Conservation (phyloP, 306 rosid genomes). For the Gleditsia sinensis region DNA sequence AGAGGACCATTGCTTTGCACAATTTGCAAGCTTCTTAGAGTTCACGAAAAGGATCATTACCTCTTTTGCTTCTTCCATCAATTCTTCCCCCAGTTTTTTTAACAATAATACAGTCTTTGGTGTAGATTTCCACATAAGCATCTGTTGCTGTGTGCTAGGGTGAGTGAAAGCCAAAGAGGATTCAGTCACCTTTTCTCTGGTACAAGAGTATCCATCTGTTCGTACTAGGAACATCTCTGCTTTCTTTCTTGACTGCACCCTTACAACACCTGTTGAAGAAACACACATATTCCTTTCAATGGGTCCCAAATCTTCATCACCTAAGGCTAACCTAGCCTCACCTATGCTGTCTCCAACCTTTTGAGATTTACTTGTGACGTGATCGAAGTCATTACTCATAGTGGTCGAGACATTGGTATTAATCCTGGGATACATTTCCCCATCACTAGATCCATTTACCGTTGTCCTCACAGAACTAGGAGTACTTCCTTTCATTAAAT, state of each 20-base stretch:
- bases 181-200: conserved; percentile 92
- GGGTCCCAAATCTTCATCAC: conserved; percentile 53
- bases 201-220: conserved; percentile 91
- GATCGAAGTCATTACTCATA: conserved; percentile 35
- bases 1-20: not conserved
- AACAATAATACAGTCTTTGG: conserved; percentile 91
- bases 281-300: conserved; percentile 89
- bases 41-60: conserved; percentile 39
- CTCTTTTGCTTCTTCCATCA: conserved; percentile 99
- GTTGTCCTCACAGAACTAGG: conserved; percentile 47
- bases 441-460: conserved; percentile 53
- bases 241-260: conserved; percentile 95
- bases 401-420: conserved; percentile 31
- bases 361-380: conserved; percentile 40
- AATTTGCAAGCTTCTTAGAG: conserved; percentile 13
- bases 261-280: conserved; percentile 95
- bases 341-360: conserved; percentile 42
- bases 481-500: conserved; percentile 39
- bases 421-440: conserved; percentile 33
- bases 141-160: conserved; percentile 98
- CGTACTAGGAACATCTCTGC: conserved; percentile 98
- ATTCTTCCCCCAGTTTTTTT: conserved; percentile 86
- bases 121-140: conserved; percentile 97
- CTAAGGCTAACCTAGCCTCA: conserved; percentile 42
- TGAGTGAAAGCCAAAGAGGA: conserved; percentile 97